Evolutionary conservation across 2,329 filamentous ascomycete species (phyloP), one percentile per base, ranked within the genome.

Genomic region (Fusarium proliferatum): DNA sequence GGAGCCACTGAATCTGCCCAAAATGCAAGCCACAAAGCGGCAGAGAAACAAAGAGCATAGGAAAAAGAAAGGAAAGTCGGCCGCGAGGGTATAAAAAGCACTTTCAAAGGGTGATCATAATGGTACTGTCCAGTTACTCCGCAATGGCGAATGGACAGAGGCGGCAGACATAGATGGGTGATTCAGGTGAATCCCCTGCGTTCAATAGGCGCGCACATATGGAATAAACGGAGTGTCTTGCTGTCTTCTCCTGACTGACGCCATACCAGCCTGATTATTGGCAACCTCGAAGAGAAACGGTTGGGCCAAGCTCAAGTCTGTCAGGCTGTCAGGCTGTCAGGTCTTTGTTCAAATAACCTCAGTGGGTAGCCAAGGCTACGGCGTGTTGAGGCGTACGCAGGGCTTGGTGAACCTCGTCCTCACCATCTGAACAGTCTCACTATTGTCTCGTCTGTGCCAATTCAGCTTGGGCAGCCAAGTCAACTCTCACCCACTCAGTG

Each of bases 1-100:
- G 41, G 65, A 68, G 71, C 66, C 67, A 73, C 57, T 72, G 58
- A 42, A 71, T 74, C 51, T 65, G 64, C 28, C 33, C 30, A 46
- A 53, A 51, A 59, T 49, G 28, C 38, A 68, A 72, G 60, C 70
- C 60, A 73, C 66, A 55, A 67, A 73, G 49, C 56, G 28, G 61
- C 59, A 62, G 48, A 46, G 39, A 42, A 48, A 58, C 46, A 63
- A 56, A 62, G 58, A 45, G 61, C 30, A 64, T 58, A 56, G 60
- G 63, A 61, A 56, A 68, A 68, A 51, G 43, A 68, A 56, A 42
- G 15, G 21, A 56, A 39, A 33, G 30, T 51, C 45, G 48, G 61
- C 56, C 51, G 41, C 52, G 48, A 48, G 39, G 28, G 30, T 28
- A 51, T 38, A 30, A 55, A 62, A 53, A 53, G 34, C 38, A 48